Percentiles rank a stretch among this genome's conserved stretches.
phyloP scores from a whole-genome alignment of 768 basidiomycete species.

The Naganishia vaughanmartiniae region DNA sequence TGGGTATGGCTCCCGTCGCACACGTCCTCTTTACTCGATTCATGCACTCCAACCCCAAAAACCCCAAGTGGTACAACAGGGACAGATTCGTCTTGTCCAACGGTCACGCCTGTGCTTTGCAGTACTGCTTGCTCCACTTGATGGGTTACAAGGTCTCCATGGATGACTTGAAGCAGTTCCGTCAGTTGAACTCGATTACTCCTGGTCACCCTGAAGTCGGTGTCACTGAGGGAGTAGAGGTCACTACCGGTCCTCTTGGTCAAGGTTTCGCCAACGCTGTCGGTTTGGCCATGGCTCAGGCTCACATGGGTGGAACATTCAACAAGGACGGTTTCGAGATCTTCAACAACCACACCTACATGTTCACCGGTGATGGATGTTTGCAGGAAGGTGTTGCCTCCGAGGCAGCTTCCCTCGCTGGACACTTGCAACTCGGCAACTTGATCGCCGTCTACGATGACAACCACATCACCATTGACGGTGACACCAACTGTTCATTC shows the following conservation, averaged over 20 bases:
- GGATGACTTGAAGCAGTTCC: constrained; percentile 90
- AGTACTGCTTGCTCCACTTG: constrained; percentile 87
- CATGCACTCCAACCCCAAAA: constrained; percentile 82
- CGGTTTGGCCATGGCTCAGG: constrained; percentile 88
- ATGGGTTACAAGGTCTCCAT: constrained; percentile 86
- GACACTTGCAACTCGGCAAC: constrained; percentile 86
- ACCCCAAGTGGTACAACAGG: constrained; percentile 90
- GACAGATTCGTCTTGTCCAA: constrained; percentile 97
- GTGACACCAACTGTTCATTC: constrained; percentile 85
- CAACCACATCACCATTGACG: constrained; percentile 97
- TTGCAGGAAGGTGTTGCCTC: constrained; percentile 94
- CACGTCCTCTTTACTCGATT: constrained; percentile 60
- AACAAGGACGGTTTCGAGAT: constrained; percentile 77
- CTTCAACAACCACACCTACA: constrained; percentile 84
- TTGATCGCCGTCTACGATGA: constrained; percentile 92
- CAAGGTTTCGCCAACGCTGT: constrained; percentile 90
- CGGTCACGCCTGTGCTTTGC: constrained; percentile 84
- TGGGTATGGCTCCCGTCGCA: constrained; percentile 78
- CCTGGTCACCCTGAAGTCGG: constrained; percentile 86
- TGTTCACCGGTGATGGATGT: constrained; percentile 91
- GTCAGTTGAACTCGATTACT: constrained; percentile 82
- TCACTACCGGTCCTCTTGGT: constrained; percentile 93
- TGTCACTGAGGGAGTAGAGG: constrained; percentile 67
- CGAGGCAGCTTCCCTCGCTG: constrained; percentile 87
- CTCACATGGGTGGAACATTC: constrained; percentile 82